Base-by-base conservation (phyloP, 208 protist genomes). In the Crithidia sp. region DNA sequence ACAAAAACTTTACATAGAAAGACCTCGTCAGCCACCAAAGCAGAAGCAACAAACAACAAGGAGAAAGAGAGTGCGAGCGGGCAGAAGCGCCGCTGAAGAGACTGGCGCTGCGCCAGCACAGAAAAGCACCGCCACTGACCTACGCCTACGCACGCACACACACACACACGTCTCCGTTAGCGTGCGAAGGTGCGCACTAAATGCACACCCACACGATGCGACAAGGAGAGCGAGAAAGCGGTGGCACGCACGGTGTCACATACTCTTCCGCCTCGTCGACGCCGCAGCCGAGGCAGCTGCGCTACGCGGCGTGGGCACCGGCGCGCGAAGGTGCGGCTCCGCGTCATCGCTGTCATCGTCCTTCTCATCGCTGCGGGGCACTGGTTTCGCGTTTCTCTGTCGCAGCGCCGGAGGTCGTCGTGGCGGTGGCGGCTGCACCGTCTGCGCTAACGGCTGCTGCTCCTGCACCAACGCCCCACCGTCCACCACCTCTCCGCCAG, bases 241-340 rank as follows among this genome's bases (percentile, higher is more conserved):
- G 45, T 45, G 49, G 16, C 56, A 77, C 9, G 17, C 16, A 19
- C 16, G 12, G 54, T 10, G 54, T 49, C 45, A 49, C 45, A 67
- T 4, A 36, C 62, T 67, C 49, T n/a, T 19, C 2, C 62, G 62
- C 12, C 62, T 49, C 45, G 43, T 67, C 7, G 43, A 52, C 7
- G 7, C 45, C 14, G 41, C 28, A 19, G 43, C 13, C 13, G 54
- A 37, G 41, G 67, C 19, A 16, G 12, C 13, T 16, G 57, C 10
- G 56, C 57, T 16, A 47, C 64, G 73, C 5, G 73, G 73, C 0
- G 64, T 67, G 8, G 73, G 73, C 17, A 62, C 41, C 3, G 73
- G 73, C 19, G 47, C 50, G 4, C 45, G 57, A 5, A 68, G 36
- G 52, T 73, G 74, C 44, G 57, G 59, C 59, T 73, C 59, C 0